A percentile compares a stretch with the other conserved stretches of the same genome.
These are phyloP conservation scores for Grosmannia serpens DNA, from an alignment of 2,329 filamentous ascomycete genomes.

Conservation along the genomic window DNA sequence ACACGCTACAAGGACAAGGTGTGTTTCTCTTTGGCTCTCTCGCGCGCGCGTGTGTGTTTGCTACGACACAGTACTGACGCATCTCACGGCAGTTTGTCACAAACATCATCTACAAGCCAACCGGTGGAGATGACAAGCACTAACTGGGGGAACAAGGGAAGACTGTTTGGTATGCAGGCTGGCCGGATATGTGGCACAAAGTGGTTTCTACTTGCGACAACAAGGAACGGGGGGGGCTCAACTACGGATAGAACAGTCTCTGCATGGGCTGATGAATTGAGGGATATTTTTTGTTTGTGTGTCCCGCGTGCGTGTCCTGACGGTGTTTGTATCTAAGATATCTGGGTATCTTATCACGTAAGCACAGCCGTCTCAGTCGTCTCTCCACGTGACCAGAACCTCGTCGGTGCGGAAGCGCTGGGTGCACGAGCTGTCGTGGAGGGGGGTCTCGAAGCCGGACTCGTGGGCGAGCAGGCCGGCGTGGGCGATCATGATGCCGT, in stretches of 20 bases:
- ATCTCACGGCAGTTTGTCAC: constrained; percentile 65
- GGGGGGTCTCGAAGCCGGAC: constrained; percentile 63
- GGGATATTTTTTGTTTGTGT: background rate
- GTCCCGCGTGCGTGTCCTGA: too few relatives aligned
- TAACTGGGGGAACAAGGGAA: background rate
- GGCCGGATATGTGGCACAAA: background rate
- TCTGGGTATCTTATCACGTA: too few relatives aligned
- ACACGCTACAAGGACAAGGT: constrained; percentile 97
- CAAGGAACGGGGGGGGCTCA: background rate
- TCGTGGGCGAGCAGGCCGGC: constrained; percentile 78
- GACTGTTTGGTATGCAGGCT: background rate
- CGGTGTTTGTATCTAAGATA: too few relatives aligned
- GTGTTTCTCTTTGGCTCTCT: constrained; percentile 13
- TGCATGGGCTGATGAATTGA: background rate
- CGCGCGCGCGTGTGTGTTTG: background rate
- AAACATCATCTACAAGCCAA: constrained; percentile 94
- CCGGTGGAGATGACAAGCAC: constrained; percentile 40
- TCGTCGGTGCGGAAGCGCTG: constrained; percentile 76
- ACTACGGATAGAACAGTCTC: background rate
- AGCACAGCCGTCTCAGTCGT: constrained; percentile 44
- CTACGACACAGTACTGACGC: too few relatives aligned
- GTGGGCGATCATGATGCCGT: constrained; percentile 99
- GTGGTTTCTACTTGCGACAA: background rate
- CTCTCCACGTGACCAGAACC: constrained; percentile 62
- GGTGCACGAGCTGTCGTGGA: constrained; percentile 76